Percentiles rank a stretch among this genome's conserved stretches.
Evolutionary conservation across 805 yeast genomes (phyloP).

Genomic region (Grigorovia transvaalensis): DNA sequence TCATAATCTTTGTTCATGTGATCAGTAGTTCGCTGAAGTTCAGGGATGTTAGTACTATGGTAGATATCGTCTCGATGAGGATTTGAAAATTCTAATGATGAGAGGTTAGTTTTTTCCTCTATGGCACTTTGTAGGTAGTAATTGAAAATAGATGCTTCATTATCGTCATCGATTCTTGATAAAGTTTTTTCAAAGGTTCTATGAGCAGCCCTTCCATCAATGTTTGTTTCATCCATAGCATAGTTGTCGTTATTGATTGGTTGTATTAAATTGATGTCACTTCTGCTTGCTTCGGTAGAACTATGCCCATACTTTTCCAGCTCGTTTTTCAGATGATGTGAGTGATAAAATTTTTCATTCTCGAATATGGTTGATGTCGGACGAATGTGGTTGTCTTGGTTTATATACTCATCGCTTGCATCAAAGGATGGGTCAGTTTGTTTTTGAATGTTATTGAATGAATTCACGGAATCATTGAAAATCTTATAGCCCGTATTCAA

Average conservation of each 20-base stretch:
- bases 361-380: neutral
- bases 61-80: neutral
- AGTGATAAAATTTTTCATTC: neutral
- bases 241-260: no score
- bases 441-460: neutral
- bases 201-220: no score
- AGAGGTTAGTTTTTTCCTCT: neutral
- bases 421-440: neutral
- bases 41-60: no score
- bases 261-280: no score
- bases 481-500: neutral
- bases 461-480: conserved; percentile 2
- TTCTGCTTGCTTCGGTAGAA: neutral
- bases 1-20: no score
- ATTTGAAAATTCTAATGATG: neutral
- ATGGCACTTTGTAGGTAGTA: neutral
- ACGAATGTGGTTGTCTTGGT: neutral
- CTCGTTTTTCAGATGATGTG: neutral
- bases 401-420: neutral
- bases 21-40: no score
- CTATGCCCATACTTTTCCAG: neutral
- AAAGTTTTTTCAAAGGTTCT: neutral
- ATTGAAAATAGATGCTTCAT: neutral
- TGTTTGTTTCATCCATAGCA: no score
- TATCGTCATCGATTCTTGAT: neutral